Evolutionary conservation across 176 grass and related monocot genomes (phyloP), one percentile per base, ranked within the genome.

Genomic region (Aegilops speltoides): DNA sequence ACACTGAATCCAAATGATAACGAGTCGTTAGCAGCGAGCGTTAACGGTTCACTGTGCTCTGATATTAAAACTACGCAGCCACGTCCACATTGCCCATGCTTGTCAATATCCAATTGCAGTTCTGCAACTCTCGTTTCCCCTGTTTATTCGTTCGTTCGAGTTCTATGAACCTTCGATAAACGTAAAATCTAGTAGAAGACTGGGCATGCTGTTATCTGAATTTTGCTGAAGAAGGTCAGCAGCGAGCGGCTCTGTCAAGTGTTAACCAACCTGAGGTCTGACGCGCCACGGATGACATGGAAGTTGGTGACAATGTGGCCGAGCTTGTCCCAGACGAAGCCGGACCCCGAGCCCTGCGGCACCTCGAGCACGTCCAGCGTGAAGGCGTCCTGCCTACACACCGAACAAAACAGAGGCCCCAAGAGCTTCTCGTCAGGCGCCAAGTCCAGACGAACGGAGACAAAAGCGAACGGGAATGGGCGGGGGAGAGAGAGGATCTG

Each of bases 301-400:
- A 85, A 99, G 61, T 99, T 99, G 64, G 97, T 99, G 26, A 99
- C 97, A 56, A 99, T 56, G 62, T 99, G 90, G n/a, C 97, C 97
- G n/a, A 54, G 59, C 43, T 92, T 99, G 78, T 99, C 97, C 97
- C 97, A 99, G 20, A 99, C 92, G 68, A 99, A 99, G 16, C 97
- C 97, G 4, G 97, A 99, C 1, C 97, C 97, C 0, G 97, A 99
- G 1, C 97, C 94, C 86, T 99, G 97, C 38, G 97, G 97, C 87
- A 99, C 97, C 87, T 99, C 97, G 57, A 99, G 88, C 76, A 99
- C 97, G 78, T 99, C 97, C 83, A 99, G 89, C 60, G 97, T 99
- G 89, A 99, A 99, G 40, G 94, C 87, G 77, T 99, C 97, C 91
- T 99, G 97, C 87, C 97, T 98, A 57, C 37, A 73, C 59, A 70